Conservation (phyloP, 352 stramenopile species). For the Phytopythium delawarense region DNA sequence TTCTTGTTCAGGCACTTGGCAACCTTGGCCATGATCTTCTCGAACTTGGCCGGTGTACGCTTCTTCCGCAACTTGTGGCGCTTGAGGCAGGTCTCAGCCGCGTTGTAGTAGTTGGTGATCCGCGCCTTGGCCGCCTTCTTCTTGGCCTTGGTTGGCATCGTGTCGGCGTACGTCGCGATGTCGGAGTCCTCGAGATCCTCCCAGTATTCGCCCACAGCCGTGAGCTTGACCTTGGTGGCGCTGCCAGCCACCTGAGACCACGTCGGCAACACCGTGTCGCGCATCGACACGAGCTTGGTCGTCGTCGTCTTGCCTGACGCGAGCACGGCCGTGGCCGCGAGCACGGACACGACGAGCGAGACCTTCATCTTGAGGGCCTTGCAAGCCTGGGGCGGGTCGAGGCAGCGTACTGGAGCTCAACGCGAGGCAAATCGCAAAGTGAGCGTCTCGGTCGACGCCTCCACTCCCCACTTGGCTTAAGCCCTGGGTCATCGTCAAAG, state of each 20-base stretch:
- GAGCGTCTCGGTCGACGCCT: not conserved
- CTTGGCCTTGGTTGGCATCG: not conserved
- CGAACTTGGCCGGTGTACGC: not conserved
- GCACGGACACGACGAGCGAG: not conserved
- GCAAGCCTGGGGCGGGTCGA: not conserved
- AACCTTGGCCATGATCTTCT: slow-evolving; percentile 4
- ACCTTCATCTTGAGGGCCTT: slow-evolving; percentile 3
- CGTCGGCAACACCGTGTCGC: slow-evolving; percentile 3
- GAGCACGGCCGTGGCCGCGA: not conserved
- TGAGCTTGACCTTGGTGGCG: not conserved
- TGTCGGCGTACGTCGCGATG: not conserved
- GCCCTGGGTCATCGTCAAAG: not conserved
- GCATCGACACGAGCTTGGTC: not conserved
- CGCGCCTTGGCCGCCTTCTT: not conserved
- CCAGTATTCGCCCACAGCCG: not conserved
- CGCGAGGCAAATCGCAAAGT: slow-evolving; percentile 1
- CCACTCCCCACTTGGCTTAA: too few species aligned
- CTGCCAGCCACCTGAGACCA: not conserved
- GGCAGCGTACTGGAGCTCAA: not conserved
- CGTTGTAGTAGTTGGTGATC: slow-evolving; percentile 5
- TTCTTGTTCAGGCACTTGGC: not conserved
- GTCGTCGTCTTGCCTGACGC: not conserved
- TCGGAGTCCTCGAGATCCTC: not conserved
- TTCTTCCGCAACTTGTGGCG: not conserved
- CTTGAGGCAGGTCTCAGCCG: slow-evolving; percentile 1